Evolutionary conservation across 257 asterid genomes (phyloP), one percentile per base, ranked within the genome.

Genomic region (Solanum etuberosum): DNA sequence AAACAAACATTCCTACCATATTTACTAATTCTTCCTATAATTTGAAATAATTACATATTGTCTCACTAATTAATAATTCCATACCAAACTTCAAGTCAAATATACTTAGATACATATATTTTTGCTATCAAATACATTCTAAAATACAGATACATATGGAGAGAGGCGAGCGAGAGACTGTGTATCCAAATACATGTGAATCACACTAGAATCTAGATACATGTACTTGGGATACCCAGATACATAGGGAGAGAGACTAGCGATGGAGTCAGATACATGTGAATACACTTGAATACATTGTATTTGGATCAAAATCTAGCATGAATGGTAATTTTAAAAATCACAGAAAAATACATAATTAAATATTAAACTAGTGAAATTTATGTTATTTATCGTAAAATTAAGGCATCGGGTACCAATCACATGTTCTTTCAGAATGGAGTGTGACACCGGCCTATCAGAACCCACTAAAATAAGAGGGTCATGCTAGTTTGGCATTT

Each of bases 181-280:
- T 7, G 0, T 57, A 57, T 57, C 5, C 25, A 57, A 20, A 20
- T 7, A 57, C 25, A 20, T 57, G 25, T 57, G 65, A 57, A 57
- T 57, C 25, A 7, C 0, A 57, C 2, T 20, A n/a, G n/a, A n/a
- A n/a, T n/a, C n/a, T n/a, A 20, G 12, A 7, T 20, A 57, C 0
- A 57, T 20, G 5, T 57, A 57, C 5, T 0, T 57, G 65, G 0
- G 9, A 15, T 15, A 48, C 59, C 54, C 59, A 48, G 57, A 48
- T 54, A 54, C 63, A 18, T 54, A 54, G n/a, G 25, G 25, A 54
- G 61, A 37, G 9, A 51, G n/a, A 20, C 25, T 18, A 54, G 1
- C 25, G 2, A 54, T 1, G 18, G 5, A 54, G 63, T 54, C 5
- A 54, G 0, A 54, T 54, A 54, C 63, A 7, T 20, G 11, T 54